phyloP scores from a whole-genome alignment of 495 filamentous ascomycete genomes.

The Lophiostoma macrostomum region DNA sequence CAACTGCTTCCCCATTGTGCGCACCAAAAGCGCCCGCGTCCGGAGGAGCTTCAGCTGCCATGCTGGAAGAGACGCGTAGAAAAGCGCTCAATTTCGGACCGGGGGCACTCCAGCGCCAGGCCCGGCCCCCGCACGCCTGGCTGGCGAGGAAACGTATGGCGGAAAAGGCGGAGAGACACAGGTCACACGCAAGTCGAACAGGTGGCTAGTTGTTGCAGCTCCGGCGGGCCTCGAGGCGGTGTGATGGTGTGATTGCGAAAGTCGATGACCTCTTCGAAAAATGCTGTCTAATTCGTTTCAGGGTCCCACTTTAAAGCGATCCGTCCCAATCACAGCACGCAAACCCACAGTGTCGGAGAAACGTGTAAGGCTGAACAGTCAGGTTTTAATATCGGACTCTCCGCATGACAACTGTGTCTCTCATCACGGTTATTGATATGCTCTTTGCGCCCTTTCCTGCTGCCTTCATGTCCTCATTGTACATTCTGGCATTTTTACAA shows the following conservation, averaged over 20 bases:
- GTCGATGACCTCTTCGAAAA: neutral
- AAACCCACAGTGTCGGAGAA: conserved; percentile 2
- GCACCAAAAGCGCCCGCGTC: neutral
- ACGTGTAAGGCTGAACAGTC: neutral
- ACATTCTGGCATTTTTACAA: too few relatives aligned
- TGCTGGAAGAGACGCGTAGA: conserved; percentile 1
- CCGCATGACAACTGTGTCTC: neutral
- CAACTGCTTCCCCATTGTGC: neutral
- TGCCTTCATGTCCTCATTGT: neutral
- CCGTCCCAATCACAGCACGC: conserved; percentile 10
- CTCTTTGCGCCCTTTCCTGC: neutral
- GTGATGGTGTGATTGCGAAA: neutral
- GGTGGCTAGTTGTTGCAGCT: neutral
- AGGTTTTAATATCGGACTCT: neutral
- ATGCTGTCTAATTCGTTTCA: too few relatives aligned
- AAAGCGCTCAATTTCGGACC: neutral
- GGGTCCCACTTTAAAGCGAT: neutral
- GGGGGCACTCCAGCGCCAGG: neutral
- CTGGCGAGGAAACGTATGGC: conserved; percentile 7
- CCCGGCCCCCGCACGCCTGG: neutral
- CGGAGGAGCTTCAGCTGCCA: neutral
- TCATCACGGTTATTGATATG: neutral
- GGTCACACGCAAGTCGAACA: neutral
- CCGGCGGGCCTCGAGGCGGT: neutral
- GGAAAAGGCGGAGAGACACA: neutral